Base-by-base conservation (phyloP, 2,329 filamentous ascomycete genomes). In the Ceratocystis albifundus region DNA sequence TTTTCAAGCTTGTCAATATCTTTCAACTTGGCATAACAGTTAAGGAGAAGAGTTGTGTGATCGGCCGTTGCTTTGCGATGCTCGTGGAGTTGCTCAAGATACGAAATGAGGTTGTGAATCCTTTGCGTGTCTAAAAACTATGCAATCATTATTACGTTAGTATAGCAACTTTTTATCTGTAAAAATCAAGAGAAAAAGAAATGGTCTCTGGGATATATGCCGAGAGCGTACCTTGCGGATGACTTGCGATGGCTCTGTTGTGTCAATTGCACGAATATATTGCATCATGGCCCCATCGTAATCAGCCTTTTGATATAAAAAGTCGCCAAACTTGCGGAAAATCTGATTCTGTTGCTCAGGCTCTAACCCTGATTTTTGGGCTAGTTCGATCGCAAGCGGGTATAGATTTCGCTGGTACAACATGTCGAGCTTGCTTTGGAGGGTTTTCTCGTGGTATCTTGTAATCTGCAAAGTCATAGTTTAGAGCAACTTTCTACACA, bases 271-370 rank as follows among this genome's bases (percentile, higher is more conserved):
- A 71, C 90, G 88, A 69, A 99, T 85, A 73, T 99, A 99, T 74
- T 97, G 94, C 71, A 95, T 88, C 95, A 99, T 99, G n/a, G 95
- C 92, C 5, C 89, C 94, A 73, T 99, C 94, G 72, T 93, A 99
- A 73, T 96, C 92, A 3, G 89, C 90, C 72, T 96, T 96, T 70
- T 95, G 90, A 72, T 99, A 97, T 2, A 97, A 77, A 72, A 93
- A 89, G 74, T 99, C 94, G 12, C 93, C 94, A 74, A 96, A 97
- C 73, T 88, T 92, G 67, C 93, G 86, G 73, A 93, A 95, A 67
- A 99, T 99, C 67, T 89, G 80, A 71, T 95, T 96, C 71, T 96
- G 90, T 74, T 96, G 90, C 61, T 87, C 79, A 2, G 79, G 76
- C 74, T 92, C 89, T 72, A 96, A 82, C 1, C 90, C 89, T 8